phyloP scores from a whole-genome alignment of 2,329 filamentous ascomycete species.

The Stemphylium vesicarium region DNA sequence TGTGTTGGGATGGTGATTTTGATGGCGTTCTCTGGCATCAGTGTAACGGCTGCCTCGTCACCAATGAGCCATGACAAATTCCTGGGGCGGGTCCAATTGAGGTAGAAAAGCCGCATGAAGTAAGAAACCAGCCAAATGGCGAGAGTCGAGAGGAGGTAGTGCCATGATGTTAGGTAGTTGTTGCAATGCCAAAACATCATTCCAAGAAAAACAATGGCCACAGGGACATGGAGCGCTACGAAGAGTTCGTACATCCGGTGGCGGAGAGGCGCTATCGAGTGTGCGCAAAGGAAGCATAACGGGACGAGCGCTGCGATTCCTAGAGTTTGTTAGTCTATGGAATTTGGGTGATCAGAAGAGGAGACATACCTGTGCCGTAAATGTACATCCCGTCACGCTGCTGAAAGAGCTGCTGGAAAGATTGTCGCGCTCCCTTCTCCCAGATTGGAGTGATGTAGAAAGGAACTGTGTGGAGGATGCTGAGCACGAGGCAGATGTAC shows the following conservation, averaged over 20 bases:
- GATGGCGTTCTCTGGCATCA: constrained; percentile 92
- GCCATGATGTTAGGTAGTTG: constrained; percentile 89
- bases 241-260: constrained; percentile 85
- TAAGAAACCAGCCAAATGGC: constrained; percentile 81
- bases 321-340: constrained; percentile 19
- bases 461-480: constrained; percentile 82
- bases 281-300: constrained; percentile 80
- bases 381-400: constrained; percentile 69
- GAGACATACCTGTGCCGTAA: constrained; percentile 75
- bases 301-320: constrained; percentile 76
- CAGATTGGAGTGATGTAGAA: constrained; percentile 90
- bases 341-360: not conserved
- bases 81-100: constrained; percentile 88
- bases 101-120: constrained; percentile 75
- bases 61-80: constrained; percentile 82
- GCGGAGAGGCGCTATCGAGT: constrained; percentile 80
- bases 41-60: constrained; percentile 86
- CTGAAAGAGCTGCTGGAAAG: constrained; percentile 74
- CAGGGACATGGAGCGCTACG: constrained; percentile 79
- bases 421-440: constrained; percentile 74
- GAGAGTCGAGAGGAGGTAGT: constrained; percentile 82
- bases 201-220: constrained; percentile 78
- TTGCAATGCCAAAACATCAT: constrained; percentile 96
- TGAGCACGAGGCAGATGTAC: constrained; percentile 82
- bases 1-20: constrained; percentile 94